Conservation (phyloP, 768 basidiomycete genomes). For the Cystobasidium onofrii region DNA sequence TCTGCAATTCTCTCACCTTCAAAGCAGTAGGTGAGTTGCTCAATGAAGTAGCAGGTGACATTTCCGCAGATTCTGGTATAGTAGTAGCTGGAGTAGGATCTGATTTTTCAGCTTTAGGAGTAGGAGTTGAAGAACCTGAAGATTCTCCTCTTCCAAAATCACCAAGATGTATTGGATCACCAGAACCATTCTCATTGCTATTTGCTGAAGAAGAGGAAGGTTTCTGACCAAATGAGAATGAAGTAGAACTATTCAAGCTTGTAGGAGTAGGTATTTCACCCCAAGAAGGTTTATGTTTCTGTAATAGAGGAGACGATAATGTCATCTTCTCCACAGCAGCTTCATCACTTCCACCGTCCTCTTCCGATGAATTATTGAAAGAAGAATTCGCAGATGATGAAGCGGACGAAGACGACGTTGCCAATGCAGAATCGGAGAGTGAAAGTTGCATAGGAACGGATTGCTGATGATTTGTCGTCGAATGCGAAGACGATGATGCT, state of each 20-base stretch:
- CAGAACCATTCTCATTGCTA: not conserved
- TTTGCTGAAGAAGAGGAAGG: not conserved
- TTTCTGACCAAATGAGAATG: constrained; percentile 3
- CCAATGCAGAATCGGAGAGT: not conserved
- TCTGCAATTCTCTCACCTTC: not conserved
- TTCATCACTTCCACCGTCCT: not conserved
- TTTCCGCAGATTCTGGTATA: not conserved
- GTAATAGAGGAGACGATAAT: not conserved
- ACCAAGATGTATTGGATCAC: not conserved
- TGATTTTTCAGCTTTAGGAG: constrained; percentile 6
- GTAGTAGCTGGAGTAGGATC: not conserved
- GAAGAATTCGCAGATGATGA: not conserved
- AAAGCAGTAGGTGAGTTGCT: not conserved
- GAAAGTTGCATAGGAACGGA: not conserved
- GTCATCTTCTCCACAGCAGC: not conserved
- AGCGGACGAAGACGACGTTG: not conserved
- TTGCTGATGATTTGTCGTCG: not conserved
- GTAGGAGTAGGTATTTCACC: constrained; percentile 6
- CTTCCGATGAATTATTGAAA: not conserved
- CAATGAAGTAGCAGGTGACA: no score
- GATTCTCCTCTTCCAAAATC: not conserved
- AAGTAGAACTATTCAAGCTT: not conserved
- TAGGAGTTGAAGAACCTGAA: not conserved
- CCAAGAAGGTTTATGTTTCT: constrained; percentile 3
- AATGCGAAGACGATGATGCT: not conserved